Evolutionary conservation across 176 grass and related monocot genomes (phyloP).

Genomic region (Juncus inflexus): DNA sequence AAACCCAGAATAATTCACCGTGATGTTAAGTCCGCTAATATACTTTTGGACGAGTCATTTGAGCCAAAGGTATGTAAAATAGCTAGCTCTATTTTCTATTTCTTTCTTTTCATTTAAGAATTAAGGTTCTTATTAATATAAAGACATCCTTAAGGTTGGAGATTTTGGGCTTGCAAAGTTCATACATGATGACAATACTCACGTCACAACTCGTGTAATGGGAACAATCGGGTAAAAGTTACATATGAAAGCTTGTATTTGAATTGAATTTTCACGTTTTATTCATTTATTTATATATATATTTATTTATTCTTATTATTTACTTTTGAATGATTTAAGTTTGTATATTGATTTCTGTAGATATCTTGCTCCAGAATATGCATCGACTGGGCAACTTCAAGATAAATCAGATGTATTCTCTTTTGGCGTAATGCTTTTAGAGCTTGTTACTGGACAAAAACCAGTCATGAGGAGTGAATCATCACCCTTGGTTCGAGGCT

Average conservation of each 20-base stretch:
- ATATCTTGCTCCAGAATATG: conserved; percentile 65
- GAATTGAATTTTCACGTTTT: too few relatives aligned
- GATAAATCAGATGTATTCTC: conserved; percentile 67
- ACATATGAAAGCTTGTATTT: neutral
- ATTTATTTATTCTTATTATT: too few relatives aligned
- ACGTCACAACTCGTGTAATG: conserved; percentile 29
- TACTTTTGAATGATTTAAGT: neutral
- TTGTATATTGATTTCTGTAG: conserved; percentile 15
- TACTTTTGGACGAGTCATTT: conserved; percentile 39
- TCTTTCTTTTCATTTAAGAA: too few relatives aligned
- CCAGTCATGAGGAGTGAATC: conserved; percentile 37
- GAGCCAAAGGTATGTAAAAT: conserved; percentile 31
- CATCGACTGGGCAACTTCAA: conserved; percentile 37
- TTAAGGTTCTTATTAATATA: too few relatives aligned
- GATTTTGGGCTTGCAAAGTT: conserved; percentile 27
- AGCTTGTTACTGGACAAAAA: conserved; percentile 47
- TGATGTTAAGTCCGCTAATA: conserved; percentile 38
- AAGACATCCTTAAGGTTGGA: conserved; percentile 1
- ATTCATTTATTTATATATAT: too few relatives aligned
- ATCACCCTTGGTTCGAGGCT: conserved; percentile 1
- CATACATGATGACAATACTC: conserved; percentile 22
- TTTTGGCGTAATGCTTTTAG: conserved; percentile 57
- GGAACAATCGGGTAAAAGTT: conserved; percentile 22
- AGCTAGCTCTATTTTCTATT: too few relatives aligned
- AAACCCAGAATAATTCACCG: conserved; percentile 37